These are phyloP conservation scores for Geosmithia flava DNA, from an alignment of 2,329 filamentous ascomycete genomes.

Conservation along the genomic window DNA sequence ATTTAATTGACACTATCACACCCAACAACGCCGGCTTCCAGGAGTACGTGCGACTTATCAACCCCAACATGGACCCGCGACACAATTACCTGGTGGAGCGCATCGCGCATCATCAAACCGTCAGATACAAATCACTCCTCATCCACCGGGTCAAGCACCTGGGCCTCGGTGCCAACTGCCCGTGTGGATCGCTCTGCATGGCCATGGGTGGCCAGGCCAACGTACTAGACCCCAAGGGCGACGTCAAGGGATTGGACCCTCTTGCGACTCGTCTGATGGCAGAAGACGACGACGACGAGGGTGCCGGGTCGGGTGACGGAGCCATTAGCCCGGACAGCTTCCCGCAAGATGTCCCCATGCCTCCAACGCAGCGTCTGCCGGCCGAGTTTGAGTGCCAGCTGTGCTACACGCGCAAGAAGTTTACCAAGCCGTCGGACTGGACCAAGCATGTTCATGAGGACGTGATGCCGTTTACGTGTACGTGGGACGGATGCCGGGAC, in stretches of 20 bases:
- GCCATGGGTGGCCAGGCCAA: conserved; percentile 54
- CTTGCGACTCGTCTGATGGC: conserved; percentile 21
- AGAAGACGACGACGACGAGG: conserved; percentile 46
- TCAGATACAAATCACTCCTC: conserved; percentile 67
- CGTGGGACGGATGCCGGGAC: conserved; percentile 70
- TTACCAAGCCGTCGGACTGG: conserved; percentile 89
- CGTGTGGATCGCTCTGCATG: conserved; percentile 50
- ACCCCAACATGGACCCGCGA: conserved; percentile 49
- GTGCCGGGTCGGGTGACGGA: conserved; percentile 56
- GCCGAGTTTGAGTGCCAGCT: conserved; percentile 84
- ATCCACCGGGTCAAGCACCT: conserved; percentile 60
- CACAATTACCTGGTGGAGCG: conserved; percentile 61
- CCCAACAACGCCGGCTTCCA: conserved; percentile 69
- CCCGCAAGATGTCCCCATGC: conserved; percentile 68
- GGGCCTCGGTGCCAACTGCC: conserved; percentile 46
- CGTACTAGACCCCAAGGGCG: conserved; percentile 46
- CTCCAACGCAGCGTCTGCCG: conserved; percentile 63
- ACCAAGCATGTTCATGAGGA: conserved; percentile 94
- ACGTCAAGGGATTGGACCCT: conserved; percentile 46
- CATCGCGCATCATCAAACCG: conserved; percentile 68
- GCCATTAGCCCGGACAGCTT: conserved; percentile 63
- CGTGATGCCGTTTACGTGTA: conserved; percentile 86
- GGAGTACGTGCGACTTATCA: conserved; percentile 58
- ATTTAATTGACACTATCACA: conserved; percentile 53
- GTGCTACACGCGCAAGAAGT: conserved; percentile 75